Percentiles rank a stretch among this genome's conserved stretches.
Evolutionary conservation across 441 rosid genomes (phyloP).

Genomic region (Kokia cookei): DNA sequence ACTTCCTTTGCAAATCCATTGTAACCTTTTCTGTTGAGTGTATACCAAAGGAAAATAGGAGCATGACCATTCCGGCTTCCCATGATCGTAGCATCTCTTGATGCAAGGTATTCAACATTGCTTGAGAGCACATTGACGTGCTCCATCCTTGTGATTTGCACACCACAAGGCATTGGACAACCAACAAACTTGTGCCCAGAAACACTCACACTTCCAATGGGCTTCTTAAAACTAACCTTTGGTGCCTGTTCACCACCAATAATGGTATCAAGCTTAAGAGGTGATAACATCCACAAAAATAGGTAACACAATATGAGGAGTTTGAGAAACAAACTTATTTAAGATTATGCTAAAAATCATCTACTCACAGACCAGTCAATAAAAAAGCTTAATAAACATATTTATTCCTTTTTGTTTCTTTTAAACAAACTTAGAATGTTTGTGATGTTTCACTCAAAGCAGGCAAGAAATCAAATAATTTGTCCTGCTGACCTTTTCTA

Average conservation of each 20-base stretch:
- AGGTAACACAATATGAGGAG: conserved; percentile 75
- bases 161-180: conserved; percentile 96
- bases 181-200: conserved; percentile 91
- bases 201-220: conserved; percentile 36
- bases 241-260: background rate
- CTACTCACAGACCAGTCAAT: background rate
- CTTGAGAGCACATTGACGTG: conserved; percentile 49
- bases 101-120: background rate
- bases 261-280: background rate
- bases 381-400: background rate
- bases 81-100: background rate
- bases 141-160: conserved; percentile 78
- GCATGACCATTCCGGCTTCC: background rate
- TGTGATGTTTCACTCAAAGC: background rate
- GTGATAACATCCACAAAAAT: background rate
- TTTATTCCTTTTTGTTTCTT: background rate
- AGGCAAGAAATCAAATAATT: background rate
- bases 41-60: background rate
- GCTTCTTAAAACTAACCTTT: background rate
- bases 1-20: conserved; percentile 77
- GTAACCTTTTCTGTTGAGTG: background rate
- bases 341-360: background rate
- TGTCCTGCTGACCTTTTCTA: background rate
- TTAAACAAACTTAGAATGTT: background rate
- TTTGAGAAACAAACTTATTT: conserved; percentile 24